Percentiles rank a stretch among this genome's conserved stretches.
Evolutionary conservation across 202 grass and related monocot genomes (phyloP).

Genomic region (Bolboschoenoplectus hybrid): DNA sequence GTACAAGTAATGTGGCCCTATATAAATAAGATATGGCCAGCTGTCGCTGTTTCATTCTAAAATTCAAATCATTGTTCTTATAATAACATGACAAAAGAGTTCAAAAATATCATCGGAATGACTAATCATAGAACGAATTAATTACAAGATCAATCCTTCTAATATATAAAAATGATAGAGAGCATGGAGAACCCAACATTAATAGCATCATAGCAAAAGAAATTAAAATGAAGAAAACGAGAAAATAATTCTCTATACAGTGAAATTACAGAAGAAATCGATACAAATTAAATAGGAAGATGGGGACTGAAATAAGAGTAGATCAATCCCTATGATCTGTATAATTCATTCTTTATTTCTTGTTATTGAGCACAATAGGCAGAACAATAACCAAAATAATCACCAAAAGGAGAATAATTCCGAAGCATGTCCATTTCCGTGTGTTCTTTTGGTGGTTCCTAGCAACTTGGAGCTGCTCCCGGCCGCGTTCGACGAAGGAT

Average conservation of each 20-base stretch:
- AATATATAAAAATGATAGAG: background rate
- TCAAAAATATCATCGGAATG: background rate
- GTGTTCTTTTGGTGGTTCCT: slow-evolving; percentile 65
- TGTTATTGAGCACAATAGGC: slow-evolving; percentile 62
- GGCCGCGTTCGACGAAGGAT: slow-evolving; percentile 60
- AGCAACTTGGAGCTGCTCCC: slow-evolving; percentile 73
- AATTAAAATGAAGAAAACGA: background rate
- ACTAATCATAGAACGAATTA: background rate
- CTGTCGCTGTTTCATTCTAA: too few relatives aligned
- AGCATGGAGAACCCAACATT: background rate
- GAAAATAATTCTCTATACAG: slow-evolving; percentile 22
- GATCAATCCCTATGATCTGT: background rate
- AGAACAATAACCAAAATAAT: slow-evolving; percentile 63
- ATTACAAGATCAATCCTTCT: background rate
- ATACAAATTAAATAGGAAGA: background rate
- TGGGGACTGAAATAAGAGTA: background rate
- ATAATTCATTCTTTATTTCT: slow-evolving; percentile 2
- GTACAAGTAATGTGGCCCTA: too few relatives aligned
- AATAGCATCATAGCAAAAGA: slow-evolving; percentile 14
- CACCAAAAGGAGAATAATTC: slow-evolving; percentile 57
- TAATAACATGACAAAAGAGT: background rate
- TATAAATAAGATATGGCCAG: too few relatives aligned
- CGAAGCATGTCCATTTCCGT: slow-evolving; percentile 75
- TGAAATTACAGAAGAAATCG: slow-evolving; percentile 17
- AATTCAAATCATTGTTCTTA: background rate